Percentiles rank a stretch among this genome's conserved stretches.
Evolutionary conservation across 73 alveolate genomes (phyloP).

Genomic region (Uronychia setigera): DNA sequence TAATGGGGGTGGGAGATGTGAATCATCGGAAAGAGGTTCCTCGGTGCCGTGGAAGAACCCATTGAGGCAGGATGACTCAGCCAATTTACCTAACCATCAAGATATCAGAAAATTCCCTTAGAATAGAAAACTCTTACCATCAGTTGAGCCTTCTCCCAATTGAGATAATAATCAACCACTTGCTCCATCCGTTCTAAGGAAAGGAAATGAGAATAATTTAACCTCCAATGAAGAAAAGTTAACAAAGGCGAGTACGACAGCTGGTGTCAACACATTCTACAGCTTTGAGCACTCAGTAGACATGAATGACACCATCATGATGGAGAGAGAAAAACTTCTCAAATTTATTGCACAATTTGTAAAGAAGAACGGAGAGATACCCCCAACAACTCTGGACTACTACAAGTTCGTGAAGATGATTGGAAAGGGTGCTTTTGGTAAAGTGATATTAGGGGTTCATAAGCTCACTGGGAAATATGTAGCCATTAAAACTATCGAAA

Average conservation of each 20-base stretch:
- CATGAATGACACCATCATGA: constrained; percentile 39
- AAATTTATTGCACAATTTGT: constrained; percentile 27
- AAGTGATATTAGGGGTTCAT: constrained; percentile 66
- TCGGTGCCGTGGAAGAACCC: too few relatives aligned
- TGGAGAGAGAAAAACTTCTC: constrained; percentile 58
- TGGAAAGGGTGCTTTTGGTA: constrained; percentile 78
- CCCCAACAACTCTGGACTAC: constrained; percentile 66
- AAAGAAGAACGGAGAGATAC: constrained; percentile 46
- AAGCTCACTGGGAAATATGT: constrained; percentile 69
- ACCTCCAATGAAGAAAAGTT: constrained; percentile 5
- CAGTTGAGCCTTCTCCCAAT: not conserved
- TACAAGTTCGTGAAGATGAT: constrained; percentile 63
- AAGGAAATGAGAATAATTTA: not conserved
- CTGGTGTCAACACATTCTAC: constrained; percentile 14
- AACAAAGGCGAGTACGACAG: constrained; percentile 28
- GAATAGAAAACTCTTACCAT: not conserved
- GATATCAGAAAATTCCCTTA: not conserved
- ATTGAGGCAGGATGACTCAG: not conserved
- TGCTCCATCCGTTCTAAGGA: too few relatives aligned
- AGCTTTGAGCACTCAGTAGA: constrained; percentile 15
- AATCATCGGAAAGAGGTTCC: not conserved
- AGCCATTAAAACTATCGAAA: constrained; percentile 69
- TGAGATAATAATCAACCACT: not conserved
- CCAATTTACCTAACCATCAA: not conserved
- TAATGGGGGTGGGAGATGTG: not conserved